Base-by-base conservation (phyloP, 371 early-diverging fungal species). In the Mucor irregularis region DNA sequence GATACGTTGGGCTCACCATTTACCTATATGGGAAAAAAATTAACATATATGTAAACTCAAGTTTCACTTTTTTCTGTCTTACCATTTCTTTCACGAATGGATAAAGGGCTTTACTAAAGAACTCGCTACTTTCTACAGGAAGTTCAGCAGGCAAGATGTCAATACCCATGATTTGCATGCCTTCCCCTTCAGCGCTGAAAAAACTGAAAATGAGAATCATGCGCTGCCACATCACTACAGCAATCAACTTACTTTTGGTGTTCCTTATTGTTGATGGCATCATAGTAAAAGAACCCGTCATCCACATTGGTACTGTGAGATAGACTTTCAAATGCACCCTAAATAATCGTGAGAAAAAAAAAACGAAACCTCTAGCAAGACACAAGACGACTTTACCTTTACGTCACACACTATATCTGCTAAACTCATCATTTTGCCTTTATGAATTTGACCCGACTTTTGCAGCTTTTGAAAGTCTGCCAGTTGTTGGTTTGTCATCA, bases 101-200 rank as follows among this genome's bases (percentile, higher is more conserved):
- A 56, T 84, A 89, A 11, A 98, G 78, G 5, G 91, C 78, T 47
- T 88, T 78, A 61, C 95, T 90, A 70, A 98, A 98, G 72, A 92
- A 89, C 60, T 91, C 76, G 66, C 94, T 93, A 45, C 97, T 91
- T 67, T 97, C 98, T 16, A 91, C 62, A 6, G 98, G 97, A 47
- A 98, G 76, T 69, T 98, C 97, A 1, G 97, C 92, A 4, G 98
- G 98, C 31, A 98, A 73, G 57, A 94, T 98, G 66, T 98, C 98
- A 25, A 98, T 90, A 4, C 96, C 93, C 90, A 96, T 92, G 63
- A 97, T 88, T 68, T 94, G 94, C 21, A 94, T 84, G 22, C 98
- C 98, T 7, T 79, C 67, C 7, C 81, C 87, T 61, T 90, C 92
- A 14, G 87, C 78, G 60, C 88, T 86, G 58, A 16, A 43, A 8